Conservation (phyloP, 2,329 filamentous ascomycete species). For the Chrysoporthe deuterocubensis region DNA sequence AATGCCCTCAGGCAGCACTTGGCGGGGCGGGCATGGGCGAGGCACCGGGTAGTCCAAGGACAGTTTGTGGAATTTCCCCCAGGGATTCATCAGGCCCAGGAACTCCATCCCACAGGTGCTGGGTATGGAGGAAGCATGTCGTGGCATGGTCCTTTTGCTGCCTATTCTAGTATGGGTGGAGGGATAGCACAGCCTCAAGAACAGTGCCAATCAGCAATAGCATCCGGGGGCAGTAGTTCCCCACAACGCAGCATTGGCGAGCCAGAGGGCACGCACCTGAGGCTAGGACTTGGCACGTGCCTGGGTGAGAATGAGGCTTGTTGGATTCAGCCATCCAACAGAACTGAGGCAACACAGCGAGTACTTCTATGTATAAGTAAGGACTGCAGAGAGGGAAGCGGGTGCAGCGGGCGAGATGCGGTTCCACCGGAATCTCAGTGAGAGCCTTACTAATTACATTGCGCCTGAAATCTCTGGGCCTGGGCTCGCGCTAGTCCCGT, state of each 20-base stretch:
- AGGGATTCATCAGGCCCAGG: not conserved
- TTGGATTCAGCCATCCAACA: not conserved
- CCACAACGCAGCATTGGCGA: not conserved
- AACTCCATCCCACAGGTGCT: not conserved
- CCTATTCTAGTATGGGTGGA: slow-evolving; percentile 1
- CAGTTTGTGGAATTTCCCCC: not conserved
- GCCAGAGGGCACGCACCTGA: not conserved
- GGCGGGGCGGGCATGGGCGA: not conserved
- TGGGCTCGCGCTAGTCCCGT: not conserved
- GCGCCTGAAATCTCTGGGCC: slow-evolving; percentile 9
- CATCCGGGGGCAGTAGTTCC: not conserved
- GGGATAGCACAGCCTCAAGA: not conserved
- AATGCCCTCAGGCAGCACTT: slow-evolving; percentile 6
- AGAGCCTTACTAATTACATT: not conserved
- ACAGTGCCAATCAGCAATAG: not conserved
- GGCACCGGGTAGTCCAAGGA: too few relatives aligned
- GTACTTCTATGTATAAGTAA: too few relatives aligned
- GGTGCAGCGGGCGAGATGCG: not conserved
- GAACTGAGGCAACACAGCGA: too few relatives aligned
- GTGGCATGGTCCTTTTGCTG: slow-evolving; percentile 1
- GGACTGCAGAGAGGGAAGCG: not conserved
- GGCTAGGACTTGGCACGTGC: too few relatives aligned
- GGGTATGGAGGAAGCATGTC: not conserved
- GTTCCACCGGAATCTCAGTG: not conserved
- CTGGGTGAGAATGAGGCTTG: not conserved